These are phyloP conservation scores for Plenodomus tracheiphilus DNA, from an alignment of 2,329 filamentous ascomycete genomes.

Conservation along the genomic window DNA sequence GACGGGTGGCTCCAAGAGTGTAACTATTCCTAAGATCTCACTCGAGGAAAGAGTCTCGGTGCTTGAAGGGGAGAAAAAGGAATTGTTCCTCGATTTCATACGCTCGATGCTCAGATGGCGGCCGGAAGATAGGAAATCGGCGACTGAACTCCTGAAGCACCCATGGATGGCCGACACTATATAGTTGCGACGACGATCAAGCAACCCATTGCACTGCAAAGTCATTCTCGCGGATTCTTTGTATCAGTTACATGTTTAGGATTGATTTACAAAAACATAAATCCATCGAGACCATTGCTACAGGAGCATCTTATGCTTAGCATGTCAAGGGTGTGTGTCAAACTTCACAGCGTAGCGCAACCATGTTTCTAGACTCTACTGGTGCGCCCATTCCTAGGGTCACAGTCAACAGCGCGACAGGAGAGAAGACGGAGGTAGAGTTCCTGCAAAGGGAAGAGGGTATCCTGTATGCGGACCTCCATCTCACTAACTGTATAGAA, in stretches of 20 bases:
- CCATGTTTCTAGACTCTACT: too few species aligned
- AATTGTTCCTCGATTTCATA: constrained; percentile 40
- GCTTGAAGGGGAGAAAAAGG: constrained; percentile 32
- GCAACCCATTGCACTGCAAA: constrained; percentile 20
- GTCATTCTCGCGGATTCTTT: constrained; percentile 14
- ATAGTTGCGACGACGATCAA: constrained; percentile 22
- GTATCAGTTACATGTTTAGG: constrained; percentile 1
- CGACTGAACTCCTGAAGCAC: constrained; percentile 26
- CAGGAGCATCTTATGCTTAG: too few species aligned
- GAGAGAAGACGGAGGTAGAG: too few species aligned
- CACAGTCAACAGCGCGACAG: too few species aligned
- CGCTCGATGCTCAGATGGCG: constrained; percentile 42
- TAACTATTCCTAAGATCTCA: constrained; percentile 18
- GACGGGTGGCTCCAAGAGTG: constrained; percentile 19
- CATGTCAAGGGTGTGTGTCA: too few species aligned
- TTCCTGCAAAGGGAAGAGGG: too few species aligned
- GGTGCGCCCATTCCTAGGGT: too few species aligned
- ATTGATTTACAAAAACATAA: too few species aligned
- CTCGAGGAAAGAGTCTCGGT: constrained; percentile 17
- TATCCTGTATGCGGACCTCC: too few species aligned
- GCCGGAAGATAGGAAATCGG: constrained; percentile 37
- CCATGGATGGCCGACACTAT: constrained; percentile 23
- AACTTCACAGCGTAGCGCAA: too few species aligned
- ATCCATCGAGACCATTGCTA: too few species aligned
- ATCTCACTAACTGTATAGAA: too few species aligned